phyloP scores from a whole-genome alignment of 2,329 filamentous ascomycete genomes.

The Hymenoscyphus salicellus region DNA sequence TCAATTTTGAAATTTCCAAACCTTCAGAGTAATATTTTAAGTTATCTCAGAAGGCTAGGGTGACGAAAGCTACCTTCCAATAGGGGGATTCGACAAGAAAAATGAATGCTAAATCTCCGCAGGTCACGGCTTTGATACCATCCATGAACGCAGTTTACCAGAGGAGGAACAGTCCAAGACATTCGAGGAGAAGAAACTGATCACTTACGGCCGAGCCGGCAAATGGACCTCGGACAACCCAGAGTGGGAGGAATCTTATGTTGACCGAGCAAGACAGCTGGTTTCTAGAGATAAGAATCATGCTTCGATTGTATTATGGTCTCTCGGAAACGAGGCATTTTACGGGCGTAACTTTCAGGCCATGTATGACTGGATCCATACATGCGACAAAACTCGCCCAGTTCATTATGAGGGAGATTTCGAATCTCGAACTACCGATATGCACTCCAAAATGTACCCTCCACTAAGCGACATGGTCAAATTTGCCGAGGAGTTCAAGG shows the following conservation, averaged over 20 bases:
- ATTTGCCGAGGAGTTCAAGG: slow-evolving; percentile 41
- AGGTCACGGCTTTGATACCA: slow-evolving; percentile 43
- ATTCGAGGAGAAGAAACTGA: slow-evolving; percentile 59
- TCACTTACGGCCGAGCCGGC: slow-evolving; percentile 53
- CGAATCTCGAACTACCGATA: slow-evolving; percentile 50
- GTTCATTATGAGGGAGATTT: slow-evolving; percentile 57
- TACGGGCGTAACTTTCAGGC: slow-evolving; percentile 65
- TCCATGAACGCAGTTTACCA: slow-evolving; percentile 43
- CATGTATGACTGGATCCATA: slow-evolving; percentile 60
- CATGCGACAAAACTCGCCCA: slow-evolving; percentile 48
- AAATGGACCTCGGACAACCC: slow-evolving; percentile 60
- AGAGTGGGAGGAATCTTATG: slow-evolving; percentile 60
- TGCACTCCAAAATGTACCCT: slow-evolving; percentile 57
- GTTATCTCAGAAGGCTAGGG: too few species aligned
- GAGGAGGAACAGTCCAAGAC: slow-evolving; percentile 53
- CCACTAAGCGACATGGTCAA: slow-evolving; percentile 43
- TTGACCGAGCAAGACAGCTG: slow-evolving; percentile 64
- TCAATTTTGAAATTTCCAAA: too few species aligned
- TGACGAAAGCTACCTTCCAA: too few species aligned
- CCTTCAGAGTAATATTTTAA: too few species aligned
- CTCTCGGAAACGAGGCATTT: slow-evolving; percentile 70
- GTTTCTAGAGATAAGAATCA: slow-evolving; percentile 70
- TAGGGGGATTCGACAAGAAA: too few species aligned
- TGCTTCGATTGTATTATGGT: slow-evolving; percentile 69
- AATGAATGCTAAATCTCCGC: too few species aligned